Evolutionary conservation across 306 rosid genomes (phyloP).

Genomic region (Amphicarpaea edgeworthii): DNA sequence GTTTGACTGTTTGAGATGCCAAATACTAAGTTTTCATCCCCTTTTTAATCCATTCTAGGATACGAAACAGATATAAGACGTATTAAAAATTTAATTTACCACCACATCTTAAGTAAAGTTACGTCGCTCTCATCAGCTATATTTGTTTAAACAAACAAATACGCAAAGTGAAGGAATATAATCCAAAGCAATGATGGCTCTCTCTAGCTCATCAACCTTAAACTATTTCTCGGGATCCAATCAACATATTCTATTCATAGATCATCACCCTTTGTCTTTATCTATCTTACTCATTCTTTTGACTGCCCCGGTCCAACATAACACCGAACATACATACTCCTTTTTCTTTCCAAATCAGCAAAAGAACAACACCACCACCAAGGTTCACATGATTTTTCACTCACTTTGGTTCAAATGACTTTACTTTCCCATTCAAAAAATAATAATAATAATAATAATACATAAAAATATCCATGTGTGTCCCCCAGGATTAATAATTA

Average conservation of each 20-base stretch:
- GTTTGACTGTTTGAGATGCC: too few species aligned
- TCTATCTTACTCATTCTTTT: constrained; percentile 58
- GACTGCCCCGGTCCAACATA: constrained; percentile 82
- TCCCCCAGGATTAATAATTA: constrained; percentile 46
- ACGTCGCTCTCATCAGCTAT: background rate
- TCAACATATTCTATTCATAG: too few species aligned
- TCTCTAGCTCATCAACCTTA: constrained; percentile 42
- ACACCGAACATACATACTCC: constrained; percentile 49
- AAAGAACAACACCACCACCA: constrained; percentile 29
- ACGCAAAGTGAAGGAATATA: constrained; percentile 42
- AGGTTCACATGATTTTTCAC: constrained; percentile 60
- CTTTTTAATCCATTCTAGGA: too few species aligned
- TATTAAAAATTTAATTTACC: too few species aligned
- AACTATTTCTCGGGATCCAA: constrained; percentile 50
- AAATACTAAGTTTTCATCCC: too few species aligned
- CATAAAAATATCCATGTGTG: constrained; percentile 47
- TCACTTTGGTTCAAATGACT: constrained; percentile 61
- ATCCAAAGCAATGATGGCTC: constrained; percentile 57
- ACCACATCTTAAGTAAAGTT: constrained; percentile 1
- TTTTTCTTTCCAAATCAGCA: constrained; percentile 60
- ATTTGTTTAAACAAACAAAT: constrained; percentile 28
- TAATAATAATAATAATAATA: too few species aligned
- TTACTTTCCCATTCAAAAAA: constrained; percentile 59
- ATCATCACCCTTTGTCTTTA: constrained; percentile 42
- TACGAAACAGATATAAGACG: too few species aligned